These are phyloP conservation scores for Lentinus brumalis DNA, from an alignment of 768 basidiomycete species.

Conservation along the genomic window DNA sequence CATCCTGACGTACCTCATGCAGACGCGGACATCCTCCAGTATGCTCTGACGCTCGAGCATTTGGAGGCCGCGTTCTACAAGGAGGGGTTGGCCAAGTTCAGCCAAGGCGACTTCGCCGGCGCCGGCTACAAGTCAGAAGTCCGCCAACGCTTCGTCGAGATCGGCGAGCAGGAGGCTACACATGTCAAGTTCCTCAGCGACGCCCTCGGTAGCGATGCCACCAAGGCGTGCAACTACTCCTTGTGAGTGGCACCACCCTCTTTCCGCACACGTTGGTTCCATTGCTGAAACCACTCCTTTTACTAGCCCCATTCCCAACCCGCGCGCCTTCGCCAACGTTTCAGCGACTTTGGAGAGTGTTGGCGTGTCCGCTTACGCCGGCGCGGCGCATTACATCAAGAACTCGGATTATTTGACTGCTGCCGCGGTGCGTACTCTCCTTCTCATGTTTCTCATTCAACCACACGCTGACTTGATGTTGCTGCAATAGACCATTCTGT, in stretches of 20 bases:
- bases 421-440: no score
- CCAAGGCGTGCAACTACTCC: slow-evolving; percentile 32
- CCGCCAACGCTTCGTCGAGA: slow-evolving; percentile 52
- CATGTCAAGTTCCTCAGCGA: slow-evolving; percentile 57
- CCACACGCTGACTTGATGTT: slow-evolving; percentile 38
- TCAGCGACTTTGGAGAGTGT: slow-evolving; percentile 55
- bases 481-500: slow-evolving; percentile 53
- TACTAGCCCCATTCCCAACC: no score
- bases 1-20: background rate
- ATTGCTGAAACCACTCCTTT: no score
- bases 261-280: no score
- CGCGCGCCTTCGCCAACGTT: slow-evolving; percentile 39
- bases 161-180: slow-evolving; percentile 52
- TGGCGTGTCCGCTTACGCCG: slow-evolving; percentile 58
- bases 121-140: slow-evolving; percentile 53
- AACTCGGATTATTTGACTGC: no score
- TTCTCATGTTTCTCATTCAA: no score
- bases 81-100: slow-evolving; percentile 46
- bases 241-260: no score
- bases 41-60: slow-evolving; percentile 50
- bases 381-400: slow-evolving; percentile 37
- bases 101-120: slow-evolving; percentile 44
- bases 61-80: slow-evolving; percentile 50
- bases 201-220: slow-evolving; percentile 46
- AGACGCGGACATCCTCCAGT: slow-evolving; percentile 42